Evolutionary conservation across 768 basidiomycete species (phyloP), one percentile per base, ranked within the genome.

Genomic region (Trametes maxima): DNA sequence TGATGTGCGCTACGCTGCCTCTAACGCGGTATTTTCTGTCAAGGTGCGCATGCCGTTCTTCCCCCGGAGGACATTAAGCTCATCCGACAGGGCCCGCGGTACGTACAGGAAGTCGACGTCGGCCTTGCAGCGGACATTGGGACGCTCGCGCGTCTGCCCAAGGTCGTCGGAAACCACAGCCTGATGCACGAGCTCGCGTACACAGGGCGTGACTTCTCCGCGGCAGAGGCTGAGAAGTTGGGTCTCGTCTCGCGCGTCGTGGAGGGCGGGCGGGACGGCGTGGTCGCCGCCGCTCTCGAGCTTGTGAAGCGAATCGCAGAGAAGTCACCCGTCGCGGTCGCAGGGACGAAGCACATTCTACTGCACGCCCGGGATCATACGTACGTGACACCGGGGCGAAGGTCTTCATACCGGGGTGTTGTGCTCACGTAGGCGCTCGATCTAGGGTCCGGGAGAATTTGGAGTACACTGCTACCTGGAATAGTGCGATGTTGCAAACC

Each of bases 51-150:
- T 48, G n/a, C 4, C 11, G 8, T 5, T 36, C 5, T 22, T 19
- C 5, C 51, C 13, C 13, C 51, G 12, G 13, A 14, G 10, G 39
- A 12, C 51, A 11, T n/a, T 14, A n/a, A n/a, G 7, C 35, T 16
- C 35, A 39, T 21, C 25, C 6, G 35, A 2, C 3, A 2, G 16
- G 33, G 3, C 36, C 6, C 22, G 25, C 5, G 2, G 28, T 22
- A 44, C 28, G 7, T 14, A 44, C 68, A 93, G 91, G 92, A 95
- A 79, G 87, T 93, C 2, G 90, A 94, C 68, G 81, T 94, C 24
- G 94, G 90, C 0, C 78, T 96, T 0, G 94, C 94, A 2, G 88
- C 94, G 0, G 94, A 95, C 69, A 86, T 95, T 42, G 95, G 95
- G 0, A 86, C 92, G 0, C 83, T 96, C 6, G 90, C 94, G 1